A percentile compares a stretch with the other conserved stretches of the same genome.
These are phyloP conservation scores for Dichotomopilus funicola DNA, from an alignment of 2,329 filamentous ascomycete species.

Conservation along the genomic window DNA sequence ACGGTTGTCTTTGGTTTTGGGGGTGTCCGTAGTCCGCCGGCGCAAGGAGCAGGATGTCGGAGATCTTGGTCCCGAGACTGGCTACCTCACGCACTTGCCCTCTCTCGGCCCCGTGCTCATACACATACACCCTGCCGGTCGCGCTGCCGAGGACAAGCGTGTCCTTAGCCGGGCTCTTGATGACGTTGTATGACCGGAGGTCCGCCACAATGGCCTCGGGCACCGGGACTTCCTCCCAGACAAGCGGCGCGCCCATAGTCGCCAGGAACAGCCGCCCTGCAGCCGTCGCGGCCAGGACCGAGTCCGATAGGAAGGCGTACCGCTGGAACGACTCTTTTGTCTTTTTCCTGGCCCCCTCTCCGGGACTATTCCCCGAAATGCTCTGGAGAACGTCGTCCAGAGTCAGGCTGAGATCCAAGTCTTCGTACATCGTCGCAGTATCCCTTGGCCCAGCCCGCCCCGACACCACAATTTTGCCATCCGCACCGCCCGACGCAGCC, in stretches of 20 bases:
- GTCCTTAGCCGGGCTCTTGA: slow-evolving; percentile 35
- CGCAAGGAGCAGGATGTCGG: slow-evolving; percentile 41
- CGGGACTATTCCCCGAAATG: slow-evolving; percentile 12
- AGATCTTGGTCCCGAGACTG: slow-evolving; percentile 42
- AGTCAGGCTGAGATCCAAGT: slow-evolving; percentile 16
- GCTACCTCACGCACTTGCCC: slow-evolving; percentile 30
- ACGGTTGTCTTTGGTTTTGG: background rate
- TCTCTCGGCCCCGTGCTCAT: slow-evolving; percentile 22
- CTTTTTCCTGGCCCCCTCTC: slow-evolving; percentile 28
- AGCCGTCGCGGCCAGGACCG: slow-evolving; percentile 52
- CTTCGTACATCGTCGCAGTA: background rate
- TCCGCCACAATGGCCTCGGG: slow-evolving; percentile 31
- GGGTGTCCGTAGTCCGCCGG: background rate
- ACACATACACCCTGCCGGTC: slow-evolving; percentile 43
- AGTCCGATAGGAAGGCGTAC: slow-evolving; percentile 55
- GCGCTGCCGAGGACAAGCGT: slow-evolving; percentile 44
- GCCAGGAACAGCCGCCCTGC: slow-evolving; percentile 53
- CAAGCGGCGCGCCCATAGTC: slow-evolving; percentile 27
- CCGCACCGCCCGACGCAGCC: slow-evolving; percentile 75
- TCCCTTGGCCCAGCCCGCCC: background rate
- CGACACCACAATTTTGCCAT: slow-evolving; percentile 58
- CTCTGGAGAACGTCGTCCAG: slow-evolving; percentile 29
- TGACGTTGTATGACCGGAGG: slow-evolving; percentile 42
- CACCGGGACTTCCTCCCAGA: slow-evolving; percentile 40
- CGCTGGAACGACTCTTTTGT: slow-evolving; percentile 46